Percentiles rank a stretch among this genome's conserved stretches.
Evolutionary conservation across 2,329 filamentous ascomycete species (phyloP).

Genomic region (Xenoacremonium recifei): DNA sequence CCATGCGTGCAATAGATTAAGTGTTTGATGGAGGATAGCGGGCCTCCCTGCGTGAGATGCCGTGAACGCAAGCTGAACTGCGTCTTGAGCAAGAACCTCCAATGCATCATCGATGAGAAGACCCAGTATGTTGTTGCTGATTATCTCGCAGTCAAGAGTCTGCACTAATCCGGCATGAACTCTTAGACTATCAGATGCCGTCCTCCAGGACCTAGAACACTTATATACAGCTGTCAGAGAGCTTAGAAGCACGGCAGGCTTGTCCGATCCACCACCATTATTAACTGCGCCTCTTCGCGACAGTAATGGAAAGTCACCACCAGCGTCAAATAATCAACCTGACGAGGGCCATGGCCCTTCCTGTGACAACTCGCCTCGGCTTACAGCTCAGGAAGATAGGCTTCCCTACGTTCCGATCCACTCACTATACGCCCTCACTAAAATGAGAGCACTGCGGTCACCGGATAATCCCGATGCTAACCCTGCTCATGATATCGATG

Average conservation of each 20-base stretch:
- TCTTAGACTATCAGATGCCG: slow-evolving; percentile 12
- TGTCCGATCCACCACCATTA: slow-evolving; percentile 21
- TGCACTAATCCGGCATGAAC: background rate
- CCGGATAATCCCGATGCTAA: slow-evolving; percentile 27
- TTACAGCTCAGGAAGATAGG: slow-evolving; percentile 31
- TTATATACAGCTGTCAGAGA: slow-evolving; percentile 23
- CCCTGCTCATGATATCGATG: slow-evolving; percentile 22
- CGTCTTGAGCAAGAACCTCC: slow-evolving; percentile 40
- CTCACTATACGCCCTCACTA: slow-evolving; percentile 37
- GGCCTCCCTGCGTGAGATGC: slow-evolving; percentile 38
- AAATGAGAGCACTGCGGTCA: slow-evolving; percentile 34
- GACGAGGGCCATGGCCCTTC: slow-evolving; percentile 22
- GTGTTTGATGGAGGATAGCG: slow-evolving; percentile 40
- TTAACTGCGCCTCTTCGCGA: slow-evolving; percentile 20
- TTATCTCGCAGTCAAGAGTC: too few relatives aligned
- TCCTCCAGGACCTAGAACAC: slow-evolving; percentile 24
- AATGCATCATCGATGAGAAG: slow-evolving; percentile 41
- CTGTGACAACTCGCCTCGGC: slow-evolving; percentile 27
- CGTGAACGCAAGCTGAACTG: slow-evolving; percentile 35
- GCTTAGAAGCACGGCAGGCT: slow-evolving; percentile 22
- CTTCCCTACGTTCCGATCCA: slow-evolving; percentile 38
- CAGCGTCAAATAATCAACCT: slow-evolving; percentile 7
- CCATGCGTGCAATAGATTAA: slow-evolving; percentile 39
- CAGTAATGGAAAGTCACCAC: slow-evolving; percentile 17
- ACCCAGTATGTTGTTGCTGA: slow-evolving; percentile 28